Conservation (phyloP, 2,329 filamentous ascomycete species). For the Pseudovirgaria hyperparasitica region DNA sequence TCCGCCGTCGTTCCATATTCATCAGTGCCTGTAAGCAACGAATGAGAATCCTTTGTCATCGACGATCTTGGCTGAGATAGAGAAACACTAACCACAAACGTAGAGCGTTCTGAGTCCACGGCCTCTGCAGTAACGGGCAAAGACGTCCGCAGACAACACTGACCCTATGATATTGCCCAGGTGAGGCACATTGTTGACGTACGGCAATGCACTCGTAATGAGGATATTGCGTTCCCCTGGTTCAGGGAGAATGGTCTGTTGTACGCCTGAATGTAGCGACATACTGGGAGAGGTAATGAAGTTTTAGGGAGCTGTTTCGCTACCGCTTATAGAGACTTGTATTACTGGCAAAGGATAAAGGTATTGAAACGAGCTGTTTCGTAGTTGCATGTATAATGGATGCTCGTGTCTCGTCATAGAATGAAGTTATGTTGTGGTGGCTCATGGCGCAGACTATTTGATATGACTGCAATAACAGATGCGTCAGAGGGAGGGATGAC, state of each 20-base stretch:
- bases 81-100: conserved; percentile 71
- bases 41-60: neutral
- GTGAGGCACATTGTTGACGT: conserved; percentile 57
- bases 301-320: no score
- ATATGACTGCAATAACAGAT: neutral
- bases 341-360: no score
- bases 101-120: conserved; percentile 63
- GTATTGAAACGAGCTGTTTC: no score
- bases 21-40: conserved; percentile 3
- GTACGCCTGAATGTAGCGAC: no score
- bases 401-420: neutral
- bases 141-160: conserved; percentile 74
- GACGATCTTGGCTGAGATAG: conserved; percentile 42
- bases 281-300: no score
- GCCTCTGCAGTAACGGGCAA: conserved; percentile 56
- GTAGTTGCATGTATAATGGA: no score
- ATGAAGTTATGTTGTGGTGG: neutral
- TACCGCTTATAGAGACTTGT: no score
- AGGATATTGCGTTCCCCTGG: conserved; percentile 4
- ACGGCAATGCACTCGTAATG: conserved; percentile 40
- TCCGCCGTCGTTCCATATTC: conserved; percentile 63
- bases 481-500: neutral
- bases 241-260: conserved; percentile 4
- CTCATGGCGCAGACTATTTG: neutral
- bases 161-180: conserved; percentile 79